phyloP scores from a whole-genome alignment of 2,329 filamentous ascomycete species.

The Ophiosphaerella narmari region DNA sequence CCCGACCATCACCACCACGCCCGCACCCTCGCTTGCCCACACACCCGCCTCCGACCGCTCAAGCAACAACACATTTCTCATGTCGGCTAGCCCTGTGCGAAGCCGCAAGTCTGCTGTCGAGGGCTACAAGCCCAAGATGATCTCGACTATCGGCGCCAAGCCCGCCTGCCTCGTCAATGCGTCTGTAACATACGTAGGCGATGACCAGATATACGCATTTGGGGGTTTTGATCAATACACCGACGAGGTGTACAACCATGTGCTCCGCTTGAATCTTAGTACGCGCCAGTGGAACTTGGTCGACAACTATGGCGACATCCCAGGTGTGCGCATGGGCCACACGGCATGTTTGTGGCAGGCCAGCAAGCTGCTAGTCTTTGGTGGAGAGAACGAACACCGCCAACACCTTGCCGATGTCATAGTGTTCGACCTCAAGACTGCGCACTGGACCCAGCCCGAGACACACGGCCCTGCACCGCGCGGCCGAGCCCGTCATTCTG shows the following conservation, averaged over 20 bases:
- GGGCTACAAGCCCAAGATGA: constrained; percentile 83
- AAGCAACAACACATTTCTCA: constrained; percentile 84
- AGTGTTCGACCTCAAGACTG: constrained; percentile 91
- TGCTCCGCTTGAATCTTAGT: constrained; percentile 82
- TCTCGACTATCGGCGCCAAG: constrained; percentile 62
- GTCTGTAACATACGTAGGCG: constrained; percentile 97
- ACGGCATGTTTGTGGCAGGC: constrained; percentile 93
- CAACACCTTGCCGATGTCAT: constrained; percentile 96
- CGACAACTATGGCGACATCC: constrained; percentile 98
- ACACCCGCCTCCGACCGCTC: constrained; percentile 57
- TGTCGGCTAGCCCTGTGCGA: constrained; percentile 73
- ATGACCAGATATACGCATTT: constrained; percentile 97
- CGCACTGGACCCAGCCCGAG: constrained; percentile 92
- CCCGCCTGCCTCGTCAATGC: constrained; percentile 97
- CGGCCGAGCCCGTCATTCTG: constrained; percentile 89
- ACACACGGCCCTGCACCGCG: constrained; percentile 84
- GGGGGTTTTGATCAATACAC: constrained; percentile 99
- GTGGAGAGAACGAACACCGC: constrained; percentile 95
- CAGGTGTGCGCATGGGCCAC: constrained; percentile 97
- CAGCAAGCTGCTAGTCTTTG: constrained; percentile 94
- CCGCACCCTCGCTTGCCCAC: constrained; percentile 50
- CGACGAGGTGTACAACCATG: constrained; percentile 98
- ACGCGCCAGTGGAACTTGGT: constrained; percentile 93
- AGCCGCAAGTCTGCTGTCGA: constrained; percentile 61
- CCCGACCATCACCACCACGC: constrained; percentile 39